Base-by-base conservation (phyloP, 1,284 basidiomycete genomes). In the Wallemia mellicola region DNA sequence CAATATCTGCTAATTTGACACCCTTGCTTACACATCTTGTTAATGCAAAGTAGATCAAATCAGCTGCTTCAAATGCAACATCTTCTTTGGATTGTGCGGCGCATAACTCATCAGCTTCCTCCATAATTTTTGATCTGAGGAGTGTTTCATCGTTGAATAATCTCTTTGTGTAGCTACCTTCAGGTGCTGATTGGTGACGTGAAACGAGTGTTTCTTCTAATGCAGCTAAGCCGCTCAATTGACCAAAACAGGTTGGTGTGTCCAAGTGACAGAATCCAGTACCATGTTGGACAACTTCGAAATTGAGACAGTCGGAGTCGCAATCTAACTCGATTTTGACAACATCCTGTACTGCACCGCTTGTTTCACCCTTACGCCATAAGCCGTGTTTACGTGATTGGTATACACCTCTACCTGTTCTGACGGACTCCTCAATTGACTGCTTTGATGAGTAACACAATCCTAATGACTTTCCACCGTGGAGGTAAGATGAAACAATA, bases 331-430 rank as follows among this genome's bases (percentile, higher is more conserved):
- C 77, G 64, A 99, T 83, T 64, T 77, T 75, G 22, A 89, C 74
- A 60, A 98, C 78, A 33, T 86, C 78, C 68, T 99, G 94, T 1
- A 83, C 88, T 9, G 91, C 83, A 25, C 94, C 94, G 24, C 85
- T 89, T 0, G 89, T 94, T 71, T 87, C 91, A 25, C 94, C 94
- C 70, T 99, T 99, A 62, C 85, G 77, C 94, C 94, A 99, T 22
- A 98, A 73, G 7, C 91, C 91, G 67, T 91, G 86, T 66, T 89
- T 89, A 63, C 94, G 81, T 22, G 88, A 95, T 68, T 96, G 89
- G 71, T 99, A 99, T 33, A 94, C 83, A 27, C 92, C 94, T 66
- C 82, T 83, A 28, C 88, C 87, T 1, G 87, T 83, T 58, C 79
- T 64, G 67, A 99, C 88, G 63, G 83, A 85, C 69, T 91, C 84